Evolutionary conservation across 208 protist species (phyloP).

Genomic region (Crithidia expoeki): DNA sequence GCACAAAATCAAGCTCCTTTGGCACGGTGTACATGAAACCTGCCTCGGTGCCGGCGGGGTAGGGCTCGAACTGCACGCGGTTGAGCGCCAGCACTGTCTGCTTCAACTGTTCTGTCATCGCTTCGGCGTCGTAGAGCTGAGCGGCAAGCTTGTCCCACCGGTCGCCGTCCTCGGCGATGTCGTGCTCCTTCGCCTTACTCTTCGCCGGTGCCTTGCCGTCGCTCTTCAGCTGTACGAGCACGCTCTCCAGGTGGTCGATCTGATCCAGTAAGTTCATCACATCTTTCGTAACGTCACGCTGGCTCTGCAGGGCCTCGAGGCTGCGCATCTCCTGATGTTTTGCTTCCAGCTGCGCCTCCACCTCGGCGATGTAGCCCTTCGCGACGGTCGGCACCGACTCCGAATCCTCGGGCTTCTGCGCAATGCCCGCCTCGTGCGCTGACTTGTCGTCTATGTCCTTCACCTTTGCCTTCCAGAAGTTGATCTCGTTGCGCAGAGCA

Average conservation of each 20-base stretch:
- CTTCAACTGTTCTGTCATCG: slow-evolving; percentile 65
- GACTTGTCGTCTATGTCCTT: slow-evolving; percentile 72
- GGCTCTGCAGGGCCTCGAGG: slow-evolving; percentile 69
- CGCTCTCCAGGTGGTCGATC: slow-evolving; percentile 64
- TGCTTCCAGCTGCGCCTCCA: slow-evolving; percentile 59
- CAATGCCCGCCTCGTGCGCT: slow-evolving; percentile 80
- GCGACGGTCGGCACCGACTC: slow-evolving; percentile 20
- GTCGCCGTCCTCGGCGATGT: slow-evolving; percentile 56
- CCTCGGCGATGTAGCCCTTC: slow-evolving; percentile 53
- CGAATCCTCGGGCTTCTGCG: slow-evolving; percentile 40
- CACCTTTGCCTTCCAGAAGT: slow-evolving; percentile 70
- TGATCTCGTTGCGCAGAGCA: slow-evolving; percentile 70
- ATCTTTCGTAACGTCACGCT: slow-evolving; percentile 77
- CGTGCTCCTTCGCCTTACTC: slow-evolving; percentile 17
- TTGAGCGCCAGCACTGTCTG: slow-evolving; percentile 77
- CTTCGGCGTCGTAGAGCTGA: slow-evolving; percentile 78
- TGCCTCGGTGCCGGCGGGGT: slow-evolving; percentile 74
- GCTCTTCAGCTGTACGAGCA: slow-evolving; percentile 58
- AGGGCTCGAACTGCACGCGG: slow-evolving; percentile 84
- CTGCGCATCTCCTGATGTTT: slow-evolving; percentile 56
- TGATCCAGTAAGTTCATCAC: slow-evolving; percentile 75
- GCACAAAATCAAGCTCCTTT: slow-evolving; percentile 79
- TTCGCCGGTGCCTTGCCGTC: slow-evolving; percentile 6
- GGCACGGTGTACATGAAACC: slow-evolving; percentile 76
- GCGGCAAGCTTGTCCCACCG: slow-evolving; percentile 78